Base-by-base conservation (phyloP, 83 land plant species). In the Larix sibirica region DNA sequence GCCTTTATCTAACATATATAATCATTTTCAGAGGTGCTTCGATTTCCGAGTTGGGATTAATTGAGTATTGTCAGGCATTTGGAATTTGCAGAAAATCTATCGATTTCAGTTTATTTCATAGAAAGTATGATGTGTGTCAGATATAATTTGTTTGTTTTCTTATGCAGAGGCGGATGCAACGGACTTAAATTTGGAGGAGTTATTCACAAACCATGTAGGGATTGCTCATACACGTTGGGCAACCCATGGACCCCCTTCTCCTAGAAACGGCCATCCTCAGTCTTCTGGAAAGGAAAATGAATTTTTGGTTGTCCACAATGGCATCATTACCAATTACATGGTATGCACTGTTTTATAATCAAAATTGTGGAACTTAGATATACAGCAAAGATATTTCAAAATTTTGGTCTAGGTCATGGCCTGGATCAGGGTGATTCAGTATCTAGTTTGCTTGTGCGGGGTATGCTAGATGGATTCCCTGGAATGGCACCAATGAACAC, bases 221-320 rank as follows among this genome's bases (percentile, higher is more conserved):
- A 97, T 97, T 83, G 99, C 99, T 9, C 99, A 97, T 81, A 97
- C 99, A 50, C 86, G 99, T n/a, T 97, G 99, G 99, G 99, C 99
- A 13, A 97, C 99, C 6, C 99, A 97, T 88, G 99, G 99, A 31
- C 94, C 90, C 82, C 99, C 99, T 65, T 89, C 99, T 78, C 91
- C 98, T 3, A 90, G 89, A 81, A 97, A 97, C 80, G 91, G 99
- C 44, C 99, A 97, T 84, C 99, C 99, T 42, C 99, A 97, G 79
- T 86, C 95, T n/a, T 97, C 99, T 50, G 99, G 94, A 23, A 79
- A 85, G 75, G 95, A 87, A 64, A 86, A 97, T 84, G 99, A 97
- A 17, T 97, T 97, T 84, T 84, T 97, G 58, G 99, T 97, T 62
- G 99, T 97, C 81, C 99, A 97, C 86, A 97, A 97, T 88, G 99